Evolutionary conservation across 768 basidiomycete species (phyloP), one percentile per base, ranked within the genome.

Genomic region (Rhodotorula diobovata): DNA sequence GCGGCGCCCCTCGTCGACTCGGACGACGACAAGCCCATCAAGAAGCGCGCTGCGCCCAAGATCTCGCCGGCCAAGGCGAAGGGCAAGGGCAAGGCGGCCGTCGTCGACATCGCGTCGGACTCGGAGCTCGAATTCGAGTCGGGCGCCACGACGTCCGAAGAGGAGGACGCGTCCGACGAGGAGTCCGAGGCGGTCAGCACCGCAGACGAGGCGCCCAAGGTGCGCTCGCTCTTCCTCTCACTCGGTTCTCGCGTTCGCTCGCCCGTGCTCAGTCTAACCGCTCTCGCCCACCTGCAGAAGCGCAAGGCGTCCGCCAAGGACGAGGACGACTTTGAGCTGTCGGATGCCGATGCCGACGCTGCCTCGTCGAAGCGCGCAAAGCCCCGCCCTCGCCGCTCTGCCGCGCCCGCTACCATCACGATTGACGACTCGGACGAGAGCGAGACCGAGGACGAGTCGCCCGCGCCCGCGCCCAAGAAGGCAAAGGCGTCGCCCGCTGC

Each of bases 311-410:
- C n/a, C 59, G 59, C 60, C 14, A 53, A 41, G 14, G 67, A 68
- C 43, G 54, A 57, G 20, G 67, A 68, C 34, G 60, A 68, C 67
- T 68, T 51, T 28, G 54, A 34, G 16, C 14, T 41, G 10, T 46
- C 37, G 4, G 48, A 50, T 28, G 9, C 11, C 48, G 48, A 50
- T 28, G 48, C 12, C 23, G 48, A 23, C 35, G 34, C 37, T 10
- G 37, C 37, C 28, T 50, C 61, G 28, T n/a, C 50, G 50, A 50
- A 15, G 21, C 64, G 30, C 37, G 20, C 18, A 12, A 43, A 43
- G 8, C 8, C 50, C 28, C 57, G 15, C 48, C 65, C 56, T 28
- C 57, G 39, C 37, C 46, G 57, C 28, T 50, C n/a, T 0, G 46
- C 46, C 14, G 32, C 32, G 4, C 9, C 60, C 5, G 23, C 23